Evolutionary conservation across 441 rosid genomes (phyloP).

Genomic region (Capsella rubella): DNA sequence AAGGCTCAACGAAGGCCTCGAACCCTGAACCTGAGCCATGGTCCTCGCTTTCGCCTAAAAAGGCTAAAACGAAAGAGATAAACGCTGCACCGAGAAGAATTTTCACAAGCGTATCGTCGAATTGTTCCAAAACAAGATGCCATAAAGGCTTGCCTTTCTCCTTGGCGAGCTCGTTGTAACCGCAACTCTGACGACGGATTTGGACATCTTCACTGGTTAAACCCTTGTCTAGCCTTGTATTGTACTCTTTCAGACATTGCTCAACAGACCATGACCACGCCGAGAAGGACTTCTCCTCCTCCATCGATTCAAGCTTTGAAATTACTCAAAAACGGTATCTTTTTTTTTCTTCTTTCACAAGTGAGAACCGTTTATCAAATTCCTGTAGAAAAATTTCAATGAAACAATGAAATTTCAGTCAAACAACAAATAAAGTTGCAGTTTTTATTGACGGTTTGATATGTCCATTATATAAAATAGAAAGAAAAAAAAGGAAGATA

Average conservation of each 20-base stretch:
- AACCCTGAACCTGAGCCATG: conserved; percentile 55
- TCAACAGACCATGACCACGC: conserved; percentile 83
- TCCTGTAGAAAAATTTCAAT: conserved; percentile 26
- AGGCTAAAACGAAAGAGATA: conserved; percentile 78
- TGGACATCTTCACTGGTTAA: conserved; percentile 64
- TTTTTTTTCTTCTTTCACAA: neutral
- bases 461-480: neutral
- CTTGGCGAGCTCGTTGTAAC: conserved; percentile 87
- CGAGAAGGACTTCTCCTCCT: conserved; percentile 74
- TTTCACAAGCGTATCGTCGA: conserved; percentile 87
- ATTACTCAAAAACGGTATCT: conserved; percentile 17
- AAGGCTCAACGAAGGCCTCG: conserved; percentile 84
- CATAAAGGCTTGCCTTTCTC: conserved; percentile 87
- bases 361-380: conserved; percentile 25
- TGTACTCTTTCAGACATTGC: conserved; percentile 72
- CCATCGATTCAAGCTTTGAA: conserved; percentile 49
- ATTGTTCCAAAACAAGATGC: conserved; percentile 77
- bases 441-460: neutral
- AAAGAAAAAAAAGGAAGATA: neutral
- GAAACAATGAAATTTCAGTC: conserved; percentile 17
- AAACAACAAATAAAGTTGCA: conserved; percentile 12
- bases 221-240: conserved; percentile 73
- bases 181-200: conserved; percentile 65
- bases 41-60: conserved; percentile 59
- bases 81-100: conserved; percentile 86